Evolutionary conservation across 2,329 filamentous ascomycete genomes (phyloP).

Genomic region (Didymella glomerata): DNA sequence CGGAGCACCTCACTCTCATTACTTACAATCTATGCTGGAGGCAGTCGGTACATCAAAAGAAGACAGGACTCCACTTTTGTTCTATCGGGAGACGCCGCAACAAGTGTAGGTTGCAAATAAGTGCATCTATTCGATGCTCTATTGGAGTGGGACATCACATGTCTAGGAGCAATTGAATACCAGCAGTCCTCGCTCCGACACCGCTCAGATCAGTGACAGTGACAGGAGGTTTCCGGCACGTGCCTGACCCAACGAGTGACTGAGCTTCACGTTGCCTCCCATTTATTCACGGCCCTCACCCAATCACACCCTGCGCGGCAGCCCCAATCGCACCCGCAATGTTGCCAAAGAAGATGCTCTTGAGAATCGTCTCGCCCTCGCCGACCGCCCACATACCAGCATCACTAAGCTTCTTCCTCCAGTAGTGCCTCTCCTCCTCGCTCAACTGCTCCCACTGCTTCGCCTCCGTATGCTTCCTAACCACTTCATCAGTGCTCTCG

Average conservation of each 20-base stretch:
- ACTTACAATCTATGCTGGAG: neutral
- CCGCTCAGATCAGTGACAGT: neutral
- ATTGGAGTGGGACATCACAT: slow-evolving; percentile 12
- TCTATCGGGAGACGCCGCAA: neutral
- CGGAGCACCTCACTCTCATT: neutral
- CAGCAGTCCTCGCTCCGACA: neutral
- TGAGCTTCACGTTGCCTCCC: neutral
- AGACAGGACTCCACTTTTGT: neutral
- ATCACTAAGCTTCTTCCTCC: slow-evolving; percentile 73
- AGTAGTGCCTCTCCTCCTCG: slow-evolving; percentile 68
- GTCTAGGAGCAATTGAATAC: neutral
- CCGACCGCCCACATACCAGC: slow-evolving; percentile 81
- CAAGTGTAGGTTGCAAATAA: neutral
- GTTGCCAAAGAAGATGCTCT: slow-evolving; percentile 79
- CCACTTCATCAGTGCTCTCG: slow-evolving; percentile 41
- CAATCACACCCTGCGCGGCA: slow-evolving; percentile 46
- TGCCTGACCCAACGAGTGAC: neutral
- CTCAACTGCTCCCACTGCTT: slow-evolving; percentile 76
- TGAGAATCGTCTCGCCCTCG: slow-evolving; percentile 79
- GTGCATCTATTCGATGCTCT: neutral
- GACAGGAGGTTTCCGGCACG: neutral
- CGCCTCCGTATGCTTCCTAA: slow-evolving; percentile 56
- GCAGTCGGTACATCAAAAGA: neutral
- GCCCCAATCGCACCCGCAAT: slow-evolving; percentile 66
- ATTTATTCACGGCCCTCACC: slow-evolving; percentile 16